phyloP scores from a whole-genome alignment of 1,284 basidiomycete species.

The Cryptococcus deneoformans region DNA sequence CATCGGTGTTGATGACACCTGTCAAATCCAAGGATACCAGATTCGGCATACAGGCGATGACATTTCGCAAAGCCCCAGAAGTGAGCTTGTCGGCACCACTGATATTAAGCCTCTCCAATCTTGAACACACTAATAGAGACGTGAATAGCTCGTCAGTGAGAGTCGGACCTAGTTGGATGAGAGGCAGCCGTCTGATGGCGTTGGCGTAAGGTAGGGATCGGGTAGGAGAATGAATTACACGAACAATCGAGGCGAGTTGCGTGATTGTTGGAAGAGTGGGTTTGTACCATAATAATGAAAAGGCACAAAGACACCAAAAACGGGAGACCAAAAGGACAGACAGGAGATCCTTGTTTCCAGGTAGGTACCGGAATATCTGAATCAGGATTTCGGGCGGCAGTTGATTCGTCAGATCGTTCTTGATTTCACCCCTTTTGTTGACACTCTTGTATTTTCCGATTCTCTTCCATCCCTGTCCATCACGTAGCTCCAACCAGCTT shows the following conservation, averaged over 20 bases:
- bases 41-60: conserved; percentile 69
- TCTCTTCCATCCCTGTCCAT: conserved; percentile 12
- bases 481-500: conserved; percentile 10
- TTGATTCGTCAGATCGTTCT: conserved; percentile 29
- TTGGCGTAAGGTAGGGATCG: conserved; percentile 83
- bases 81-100: conserved; percentile 76
- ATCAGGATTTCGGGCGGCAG: conserved; percentile 82
- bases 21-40: conserved; percentile 89
- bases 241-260: conserved; percentile 32
- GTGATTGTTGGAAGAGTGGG: conserved; percentile 68
- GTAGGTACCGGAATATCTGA: conserved; percentile 82
- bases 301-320: conserved; percentile 90
- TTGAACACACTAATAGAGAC: conserved; percentile 70
- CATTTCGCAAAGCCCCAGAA: conserved; percentile 62
- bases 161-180: conserved; percentile 67
- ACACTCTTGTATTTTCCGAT: conserved; percentile 9
- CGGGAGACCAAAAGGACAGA: conserved; percentile 78
- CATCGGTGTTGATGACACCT: conserved; percentile 65
- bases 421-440: not conserved
- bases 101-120: conserved; percentile 88
- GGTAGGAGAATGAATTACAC: conserved; percentile 26
- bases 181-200: conserved; percentile 89
- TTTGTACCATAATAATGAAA: conserved; percentile 93
- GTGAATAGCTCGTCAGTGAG: conserved; percentile 76
- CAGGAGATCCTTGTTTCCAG: conserved; percentile 69